Conservation (phyloP, 2,329 filamentous ascomycete species). For the Venturia pyrina region DNA sequence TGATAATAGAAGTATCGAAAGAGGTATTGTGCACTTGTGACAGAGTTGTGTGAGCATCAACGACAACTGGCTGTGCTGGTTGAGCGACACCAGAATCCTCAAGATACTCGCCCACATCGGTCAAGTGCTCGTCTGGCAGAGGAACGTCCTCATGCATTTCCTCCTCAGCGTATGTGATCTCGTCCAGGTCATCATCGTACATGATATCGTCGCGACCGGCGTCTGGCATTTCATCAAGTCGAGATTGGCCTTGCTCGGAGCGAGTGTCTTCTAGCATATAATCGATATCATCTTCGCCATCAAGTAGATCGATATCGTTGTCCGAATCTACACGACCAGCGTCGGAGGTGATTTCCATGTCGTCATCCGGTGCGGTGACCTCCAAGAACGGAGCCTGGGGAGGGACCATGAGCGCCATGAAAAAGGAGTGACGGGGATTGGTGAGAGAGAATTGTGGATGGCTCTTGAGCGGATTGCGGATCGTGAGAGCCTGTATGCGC, state of each 20-base stretch:
- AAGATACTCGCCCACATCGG: background rate
- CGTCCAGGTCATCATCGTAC: slow-evolving; percentile 22
- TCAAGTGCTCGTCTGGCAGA: background rate
- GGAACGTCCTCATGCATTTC: slow-evolving; percentile 12
- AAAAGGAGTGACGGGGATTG: slow-evolving; percentile 11
- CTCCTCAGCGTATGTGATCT: slow-evolving; percentile 14
- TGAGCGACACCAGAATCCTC: background rate
- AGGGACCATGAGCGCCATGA: background rate
- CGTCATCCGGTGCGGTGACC: slow-evolving; percentile 33
- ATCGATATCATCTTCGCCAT: slow-evolving; percentile 37
- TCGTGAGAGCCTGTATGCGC: background rate
- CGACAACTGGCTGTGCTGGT: background rate
- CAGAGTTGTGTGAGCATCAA: background rate
- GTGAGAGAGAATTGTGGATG: slow-evolving; percentile 3
- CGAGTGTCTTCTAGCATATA: slow-evolving; percentile 45
- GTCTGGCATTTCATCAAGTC: slow-evolving; percentile 3
- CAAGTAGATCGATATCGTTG: slow-evolving; percentile 46
- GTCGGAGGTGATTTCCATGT: slow-evolving; percentile 47
- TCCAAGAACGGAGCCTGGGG: slow-evolving; percentile 17
- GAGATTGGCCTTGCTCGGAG: slow-evolving; percentile 18
- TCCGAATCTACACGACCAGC: slow-evolving; percentile 37
- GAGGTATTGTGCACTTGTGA: background rate
- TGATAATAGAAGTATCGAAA: background rate
- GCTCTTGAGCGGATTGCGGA: background rate
- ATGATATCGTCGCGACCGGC: slow-evolving; percentile 27